Evolutionary conservation across 148 eudicot genomes (phyloP).

Genomic region (Drosera capensis): DNA sequence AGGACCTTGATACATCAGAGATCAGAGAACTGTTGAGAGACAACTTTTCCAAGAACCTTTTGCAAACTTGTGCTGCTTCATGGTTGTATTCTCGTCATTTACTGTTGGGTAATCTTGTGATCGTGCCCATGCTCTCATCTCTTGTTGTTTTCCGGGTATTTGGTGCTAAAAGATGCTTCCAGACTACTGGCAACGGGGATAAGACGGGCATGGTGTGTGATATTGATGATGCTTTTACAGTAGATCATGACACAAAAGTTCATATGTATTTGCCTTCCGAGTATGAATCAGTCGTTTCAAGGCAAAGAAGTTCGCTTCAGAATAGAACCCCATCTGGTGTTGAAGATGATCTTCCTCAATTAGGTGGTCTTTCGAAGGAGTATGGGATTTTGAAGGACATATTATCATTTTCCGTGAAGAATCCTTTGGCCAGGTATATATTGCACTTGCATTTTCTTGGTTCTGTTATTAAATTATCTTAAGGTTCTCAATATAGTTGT

Average conservation of each 20-base stretch:
- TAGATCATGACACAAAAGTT: constrained; percentile 45
- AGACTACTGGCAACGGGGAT: constrained; percentile 11
- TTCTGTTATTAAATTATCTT: too few relatives aligned
- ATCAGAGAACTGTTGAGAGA: constrained; percentile 42
- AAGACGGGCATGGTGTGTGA: constrained; percentile 9
- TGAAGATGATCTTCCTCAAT: constrained; percentile 18
- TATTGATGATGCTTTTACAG: constrained; percentile 24
- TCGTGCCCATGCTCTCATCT: constrained; percentile 47
- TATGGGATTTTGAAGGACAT: constrained; percentile 56
- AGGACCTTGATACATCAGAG: constrained; percentile 22
- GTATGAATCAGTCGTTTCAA: constrained; percentile 15
- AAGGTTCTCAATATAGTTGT: too few relatives aligned
- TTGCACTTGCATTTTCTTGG: constrained; percentile 51
- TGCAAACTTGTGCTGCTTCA: too few relatives aligned
- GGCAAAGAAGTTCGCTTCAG: constrained; percentile 8
- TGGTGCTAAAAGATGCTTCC: constrained; percentile 23
- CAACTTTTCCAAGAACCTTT: constrained; percentile 41
- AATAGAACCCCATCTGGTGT: constrained; percentile 10
- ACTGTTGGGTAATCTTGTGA: too few relatives aligned
- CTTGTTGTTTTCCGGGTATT: constrained; percentile 48
- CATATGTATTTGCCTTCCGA: constrained; percentile 22
- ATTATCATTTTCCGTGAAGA: constrained; percentile 33
- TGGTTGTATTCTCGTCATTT: too few relatives aligned
- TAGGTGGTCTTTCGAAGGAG: constrained; percentile 79
- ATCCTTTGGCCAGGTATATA: constrained; percentile 56